Evolutionary conservation across 179 eudicot genomes (phyloP), one percentile per base, ranked within the genome.

Genomic region (Beta macrorhiza): DNA sequence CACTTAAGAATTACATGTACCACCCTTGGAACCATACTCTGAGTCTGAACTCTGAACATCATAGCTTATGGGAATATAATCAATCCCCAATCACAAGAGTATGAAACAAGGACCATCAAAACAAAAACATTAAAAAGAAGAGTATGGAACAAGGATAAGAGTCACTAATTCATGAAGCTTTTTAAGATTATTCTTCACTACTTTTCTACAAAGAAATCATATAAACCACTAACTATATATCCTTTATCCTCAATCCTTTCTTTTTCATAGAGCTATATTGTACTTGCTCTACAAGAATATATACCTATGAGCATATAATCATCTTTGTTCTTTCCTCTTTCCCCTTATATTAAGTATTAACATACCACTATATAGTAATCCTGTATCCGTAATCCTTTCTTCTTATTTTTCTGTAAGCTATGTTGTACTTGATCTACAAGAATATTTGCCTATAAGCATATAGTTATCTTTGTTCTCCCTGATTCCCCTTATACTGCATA

Each of bases 231-330:
- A 15, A 5, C 9, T 11, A 25, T 5, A 29, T 7, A 16, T 44
- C 58, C 8, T 17, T 74, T 74, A 74, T 74, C 77, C 12, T 29
- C 45, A 6, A 15, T 5, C 63, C 10, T 37, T 74, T 14, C 6
- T 71, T 71, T 52, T 73, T 5, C 25, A 16, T 16, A 57, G 57
- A 75, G 67, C 12, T 55, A 74, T 75, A 51, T 51, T 42, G 65
- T 57, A 75, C 78, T 75, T 25, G 76, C 61, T 55, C 64, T 2
- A 74, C 56, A 11, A 75, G 78, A 75, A 57, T 75, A 32, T 74
- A 74, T 56, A 5, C 78, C 37, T 32, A 74, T 56, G 14, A 75
- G 42, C 65, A 37, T 32, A 61, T 17, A 75, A 58, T 75, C 15
- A 22, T 75, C 58, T 37, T 8, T 20, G 2, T 12, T 11, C 49